Evolutionary conservation across 352 stramenopile species (phyloP), one percentile per base, ranked within the genome.

Genomic region (Globisporangium alternatum): DNA sequence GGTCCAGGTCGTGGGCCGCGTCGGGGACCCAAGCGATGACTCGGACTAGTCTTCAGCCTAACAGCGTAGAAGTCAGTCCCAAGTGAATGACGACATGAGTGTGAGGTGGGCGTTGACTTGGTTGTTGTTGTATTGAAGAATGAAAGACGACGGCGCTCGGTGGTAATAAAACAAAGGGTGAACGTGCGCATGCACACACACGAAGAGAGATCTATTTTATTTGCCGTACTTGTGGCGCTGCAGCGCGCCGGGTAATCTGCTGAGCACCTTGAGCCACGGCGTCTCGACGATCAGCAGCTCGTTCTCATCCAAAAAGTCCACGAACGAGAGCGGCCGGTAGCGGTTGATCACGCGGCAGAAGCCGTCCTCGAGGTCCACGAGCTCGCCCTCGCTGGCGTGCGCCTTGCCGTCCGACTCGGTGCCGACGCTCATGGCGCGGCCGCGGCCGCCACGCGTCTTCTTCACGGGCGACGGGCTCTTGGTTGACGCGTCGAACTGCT

Each of bases 161-260:
- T 54, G 47, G 30, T 35, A 54, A 35, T 54, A 54, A 28, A 54
- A 7, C 31, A 44, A 44, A 12, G 37, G 10, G 37, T 53, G 47
- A n/a, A 54, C 10, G 43, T 56, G 49, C 6, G 21, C 13, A 55
- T 21, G 31, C 17, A 33, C 47, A 56, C 17, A 41, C 28, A 41
- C 8, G 17, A 41, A 39, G 28, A 25, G 49, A 22, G 28, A 70
- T 80, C 63, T 74, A 76, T 81, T 85, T 85, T 90, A 91, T 68
- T 91, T 90, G 66, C 84, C 84, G 78, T 95, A 95, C 67, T 95
- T 95, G 78, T 89, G 86, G 75, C 86, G 86, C 45, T 92, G 78
- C 52, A 95, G 78, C 33, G 86, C 82, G 55, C 83, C 84, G 19
- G 86, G 86, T 67, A 95, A 71, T 61, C 84, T 79, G 56, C 84